These are phyloP conservation scores for Linum trigynum DNA, from an alignment of 345 rosid species.

Conservation along the genomic window DNA sequence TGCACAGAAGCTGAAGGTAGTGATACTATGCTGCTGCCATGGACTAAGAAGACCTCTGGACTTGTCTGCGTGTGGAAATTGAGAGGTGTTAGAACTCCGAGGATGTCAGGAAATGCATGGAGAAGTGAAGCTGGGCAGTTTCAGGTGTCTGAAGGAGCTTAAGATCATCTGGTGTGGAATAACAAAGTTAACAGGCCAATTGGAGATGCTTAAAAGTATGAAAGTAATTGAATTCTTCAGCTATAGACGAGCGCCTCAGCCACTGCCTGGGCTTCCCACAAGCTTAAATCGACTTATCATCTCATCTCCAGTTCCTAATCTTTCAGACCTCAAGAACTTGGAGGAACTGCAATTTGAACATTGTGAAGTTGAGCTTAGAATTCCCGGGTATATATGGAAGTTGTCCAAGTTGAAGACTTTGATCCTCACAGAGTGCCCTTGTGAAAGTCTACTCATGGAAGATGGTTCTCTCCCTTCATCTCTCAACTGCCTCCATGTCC, in stretches of 20 bases:
- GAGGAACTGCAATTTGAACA: background rate
- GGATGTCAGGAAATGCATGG: background rate
- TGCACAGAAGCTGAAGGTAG: too few species aligned
- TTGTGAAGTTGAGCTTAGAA: background rate
- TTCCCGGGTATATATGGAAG: background rate
- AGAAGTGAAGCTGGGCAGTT: background rate
- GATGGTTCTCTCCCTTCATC: background rate
- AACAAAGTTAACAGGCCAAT: background rate
- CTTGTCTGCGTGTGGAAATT: background rate
- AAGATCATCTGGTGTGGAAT: background rate
- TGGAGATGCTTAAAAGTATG: background rate
- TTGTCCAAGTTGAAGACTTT: background rate
- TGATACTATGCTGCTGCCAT: background rate
- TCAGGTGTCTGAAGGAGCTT: background rate
- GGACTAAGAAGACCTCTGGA: background rate
- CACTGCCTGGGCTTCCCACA: background rate
- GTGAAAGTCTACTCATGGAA: background rate
- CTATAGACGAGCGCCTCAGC: background rate
- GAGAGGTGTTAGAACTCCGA: background rate
- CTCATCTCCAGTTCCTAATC: background rate
- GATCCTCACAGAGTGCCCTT: background rate
- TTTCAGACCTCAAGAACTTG: background rate
- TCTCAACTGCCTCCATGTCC: background rate
- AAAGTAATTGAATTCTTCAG: background rate
- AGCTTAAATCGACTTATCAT: background rate